Percentiles rank a stretch among this genome's conserved stretches.
These are phyloP conservation scores for Talaromyces rugulosus DNA, from an alignment of 2,329 filamentous ascomycete genomes.

Conservation along the genomic window DNA sequence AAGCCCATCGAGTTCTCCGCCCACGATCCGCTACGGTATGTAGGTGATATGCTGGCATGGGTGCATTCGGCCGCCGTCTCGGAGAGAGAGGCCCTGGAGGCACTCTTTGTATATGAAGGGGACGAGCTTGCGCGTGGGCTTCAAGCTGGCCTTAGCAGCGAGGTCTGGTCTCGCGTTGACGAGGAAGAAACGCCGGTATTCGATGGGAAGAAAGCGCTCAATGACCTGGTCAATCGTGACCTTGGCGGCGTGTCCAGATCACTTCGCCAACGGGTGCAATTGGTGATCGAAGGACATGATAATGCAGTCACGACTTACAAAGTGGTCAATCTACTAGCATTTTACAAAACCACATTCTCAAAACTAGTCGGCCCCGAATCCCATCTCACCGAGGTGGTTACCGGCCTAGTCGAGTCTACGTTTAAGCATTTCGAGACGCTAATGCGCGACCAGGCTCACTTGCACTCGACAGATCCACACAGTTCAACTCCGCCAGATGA, in stretches of 20 bases:
- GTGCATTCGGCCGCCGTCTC: slow-evolving; percentile 90
- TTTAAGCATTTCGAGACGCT: slow-evolving; percentile 77
- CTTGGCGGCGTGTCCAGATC: slow-evolving; percentile 74
- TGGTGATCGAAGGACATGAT: slow-evolving; percentile 88
- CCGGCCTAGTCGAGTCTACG: slow-evolving; percentile 68
- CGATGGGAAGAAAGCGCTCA: slow-evolving; percentile 75
- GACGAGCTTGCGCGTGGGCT: slow-evolving; percentile 83
- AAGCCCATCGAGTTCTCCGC: slow-evolving; percentile 94
- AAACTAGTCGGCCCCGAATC: slow-evolving; percentile 71
- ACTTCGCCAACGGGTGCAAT: slow-evolving; percentile 84
- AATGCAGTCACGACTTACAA: slow-evolving; percentile 86
- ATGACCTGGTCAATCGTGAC: slow-evolving; percentile 81
- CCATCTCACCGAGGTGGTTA: slow-evolving; percentile 64
- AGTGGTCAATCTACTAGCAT: slow-evolving; percentile 80
- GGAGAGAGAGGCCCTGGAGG: slow-evolving; percentile 86
- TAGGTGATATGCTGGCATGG: slow-evolving; percentile 98
- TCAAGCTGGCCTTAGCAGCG: slow-evolving; percentile 72
- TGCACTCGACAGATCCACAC: slow-evolving; percentile 68
- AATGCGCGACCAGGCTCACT: slow-evolving; percentile 65
- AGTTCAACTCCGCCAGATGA: slow-evolving; percentile 67
- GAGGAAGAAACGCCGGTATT: slow-evolving; percentile 57
- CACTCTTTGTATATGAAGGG: slow-evolving; percentile 84
- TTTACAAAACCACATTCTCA: slow-evolving; percentile 81
- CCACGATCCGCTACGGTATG: slow-evolving; percentile 85
- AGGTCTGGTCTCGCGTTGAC: slow-evolving; percentile 71